A percentile compares a stretch with the other conserved stretches of the same genome.
These are phyloP conservation scores for Tubosaeta sp. DNA, from an alignment of 768 basidiomycete species.

Conservation along the genomic window DNA sequence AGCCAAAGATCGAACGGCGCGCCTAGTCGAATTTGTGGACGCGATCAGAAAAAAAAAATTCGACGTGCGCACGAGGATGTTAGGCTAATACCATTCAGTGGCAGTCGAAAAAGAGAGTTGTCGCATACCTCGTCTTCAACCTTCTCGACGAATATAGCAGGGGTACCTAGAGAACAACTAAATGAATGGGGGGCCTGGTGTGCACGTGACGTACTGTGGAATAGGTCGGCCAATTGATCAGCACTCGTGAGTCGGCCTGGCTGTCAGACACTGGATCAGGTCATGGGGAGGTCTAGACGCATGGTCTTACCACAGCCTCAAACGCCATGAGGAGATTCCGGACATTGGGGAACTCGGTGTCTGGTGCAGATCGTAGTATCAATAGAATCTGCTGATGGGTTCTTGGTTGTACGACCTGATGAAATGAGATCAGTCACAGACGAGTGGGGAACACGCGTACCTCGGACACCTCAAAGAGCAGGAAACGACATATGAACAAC, in stretches of 20 bases:
- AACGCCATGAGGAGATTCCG: conserved; percentile 45
- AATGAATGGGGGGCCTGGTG: background rate
- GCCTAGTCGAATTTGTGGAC: conserved; percentile 36
- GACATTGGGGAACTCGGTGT: conserved; percentile 39
- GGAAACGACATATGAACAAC: conserved; percentile 59
- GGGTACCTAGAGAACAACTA: conserved; percentile 39
- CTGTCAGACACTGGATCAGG: conserved; percentile 31
- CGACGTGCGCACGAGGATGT: conserved; percentile 20
- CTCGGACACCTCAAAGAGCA: conserved; percentile 71
- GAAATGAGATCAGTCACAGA: conserved; percentile 2
- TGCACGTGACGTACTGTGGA: conserved; percentile 32
- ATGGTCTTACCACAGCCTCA: conserved; percentile 33
- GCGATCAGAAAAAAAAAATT: conserved; percentile 13
- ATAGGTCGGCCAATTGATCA: conserved; percentile 63
- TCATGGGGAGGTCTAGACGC: conserved; percentile 9
- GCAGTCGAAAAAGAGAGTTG: background rate
- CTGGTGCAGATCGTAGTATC: conserved; percentile 43
- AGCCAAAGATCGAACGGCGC: conserved; percentile 76
- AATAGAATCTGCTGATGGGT: conserved; percentile 47
- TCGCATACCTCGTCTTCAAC: conserved; percentile 48
- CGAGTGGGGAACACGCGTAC: conserved; percentile 27
- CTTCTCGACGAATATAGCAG: conserved; percentile 56
- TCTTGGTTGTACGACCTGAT: conserved; percentile 62
- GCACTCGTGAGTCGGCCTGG: conserved; percentile 47
- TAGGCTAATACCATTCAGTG: conserved; percentile 22